Evolutionary conservation across 106 monocot species (phyloP), one percentile per base, ranked within the genome.

Genomic region (Dioscorea zingiberensis): DNA sequence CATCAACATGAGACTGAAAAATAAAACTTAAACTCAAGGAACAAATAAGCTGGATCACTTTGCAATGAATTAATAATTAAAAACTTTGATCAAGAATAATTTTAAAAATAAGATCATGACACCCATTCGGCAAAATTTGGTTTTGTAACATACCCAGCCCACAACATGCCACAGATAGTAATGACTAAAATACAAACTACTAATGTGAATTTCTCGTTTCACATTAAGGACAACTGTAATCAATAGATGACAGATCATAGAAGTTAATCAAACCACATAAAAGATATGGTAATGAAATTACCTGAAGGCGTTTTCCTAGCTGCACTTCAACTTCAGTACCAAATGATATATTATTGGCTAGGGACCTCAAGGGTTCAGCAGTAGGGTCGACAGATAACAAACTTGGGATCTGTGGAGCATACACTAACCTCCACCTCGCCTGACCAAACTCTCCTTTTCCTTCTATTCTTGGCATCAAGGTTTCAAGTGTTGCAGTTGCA

Each of bases 251-350:
- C 30, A 7, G 30, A 30, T 30, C 30, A 30, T 30, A 30, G 30
- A 30, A 7, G 7, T 7, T 30, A 7, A 3, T 30, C 30, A 38
- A 38, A 38, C 10, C 38, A 38, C 10, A 38, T 6, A 38, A 2
- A 6, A 38, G n/a, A 38, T 38, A 38, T 38, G 38, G 38, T 1
- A 38, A 38, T 1, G 4, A 38, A 63, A 24, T 17, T 71, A 93
- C 98, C 93, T 92, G 89, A 67, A 98, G 89, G 58, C 93, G 93
- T 73, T 93, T 98, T 9, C 98, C 98, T 22, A 98, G 93, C 69
- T 98, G 98, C 27, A 98, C 77, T 76, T 98, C 98, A 49, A 93
- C 98, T 80, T 98, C 98, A 15, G 98, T 89, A 44, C 86, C 98
- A 55, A 98, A 84, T 65, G 93, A 98, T 27, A 98, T 93, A 71